A percentile compares a stretch with the other conserved stretches of the same genome.
These are phyloP conservation scores for Leonotis leonurus DNA, from an alignment of 257 asterid species.

Conservation along the genomic window DNA sequence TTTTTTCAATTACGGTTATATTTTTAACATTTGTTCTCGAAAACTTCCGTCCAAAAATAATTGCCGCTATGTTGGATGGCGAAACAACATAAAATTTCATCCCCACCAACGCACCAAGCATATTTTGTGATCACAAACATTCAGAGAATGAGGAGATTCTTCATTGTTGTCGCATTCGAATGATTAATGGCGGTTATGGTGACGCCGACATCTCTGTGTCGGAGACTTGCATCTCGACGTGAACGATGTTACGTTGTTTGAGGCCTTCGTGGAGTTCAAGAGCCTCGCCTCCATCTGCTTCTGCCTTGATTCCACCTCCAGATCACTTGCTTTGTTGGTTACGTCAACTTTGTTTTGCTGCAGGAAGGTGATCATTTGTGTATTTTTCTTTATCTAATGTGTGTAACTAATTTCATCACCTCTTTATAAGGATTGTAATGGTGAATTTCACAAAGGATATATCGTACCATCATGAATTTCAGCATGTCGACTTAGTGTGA, in stretches of 20 bases:
- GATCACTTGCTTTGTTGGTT: conserved; percentile 49
- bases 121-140: too few species aligned
- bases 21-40: too few species aligned
- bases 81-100: too few species aligned
- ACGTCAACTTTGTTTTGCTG: conserved; percentile 39
- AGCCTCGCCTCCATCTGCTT: conserved; percentile 42
- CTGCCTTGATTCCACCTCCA: conserved; percentile 45
- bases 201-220: conserved; percentile 40
- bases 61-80: too few species aligned
- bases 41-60: too few species aligned
- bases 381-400: background rate
- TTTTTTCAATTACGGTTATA: too few species aligned
- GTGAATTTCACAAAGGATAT: conserved; percentile 14
- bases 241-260: conserved; percentile 31
- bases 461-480: conserved; percentile 2
- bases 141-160: background rate
- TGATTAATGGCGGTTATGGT: conserved; percentile 30
- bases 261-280: conserved; percentile 37
- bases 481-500: conserved; percentile 7
- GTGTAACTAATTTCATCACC: conserved; percentile 60
- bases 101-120: too few species aligned
- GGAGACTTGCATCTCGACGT: conserved; percentile 47
- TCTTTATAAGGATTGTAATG: conserved; percentile 45
- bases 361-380: conserved; percentile 31
- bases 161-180: background rate